phyloP scores from a whole-genome alignment of 169 alveolate species.

The Babesia bovis region DNA sequence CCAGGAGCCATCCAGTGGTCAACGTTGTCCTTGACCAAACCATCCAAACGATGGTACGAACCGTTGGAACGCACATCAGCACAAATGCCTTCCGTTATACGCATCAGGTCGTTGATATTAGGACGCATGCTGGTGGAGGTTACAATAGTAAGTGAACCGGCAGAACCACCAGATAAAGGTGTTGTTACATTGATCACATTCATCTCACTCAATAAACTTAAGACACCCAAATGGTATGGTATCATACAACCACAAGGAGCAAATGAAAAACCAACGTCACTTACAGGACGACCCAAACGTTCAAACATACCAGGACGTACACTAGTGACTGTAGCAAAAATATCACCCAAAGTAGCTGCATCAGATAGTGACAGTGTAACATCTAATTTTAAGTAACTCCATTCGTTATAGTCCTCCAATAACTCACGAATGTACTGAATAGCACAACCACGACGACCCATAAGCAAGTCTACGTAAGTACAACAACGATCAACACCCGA shows the following conservation, averaged over 20 bases:
- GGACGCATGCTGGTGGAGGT: conserved; percentile 46
- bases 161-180: conserved; percentile 73
- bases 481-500: background rate
- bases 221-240: conserved; percentile 73
- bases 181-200: conserved; percentile 67
- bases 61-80: conserved; percentile 57
- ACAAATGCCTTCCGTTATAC: conserved; percentile 52
- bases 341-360: background rate
- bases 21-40: conserved; percentile 29
- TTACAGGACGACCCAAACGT: background rate
- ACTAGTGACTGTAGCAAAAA: background rate
- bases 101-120: conserved; percentile 46
- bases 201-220: conserved; percentile 66
- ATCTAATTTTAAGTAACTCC: background rate
- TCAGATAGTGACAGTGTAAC: background rate
- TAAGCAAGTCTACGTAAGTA: conserved; percentile 4
- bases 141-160: conserved; percentile 70
- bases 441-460: conserved; percentile 14
- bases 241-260: conserved; percentile 75
- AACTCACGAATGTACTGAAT: background rate
- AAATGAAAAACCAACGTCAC: conserved; percentile 69
- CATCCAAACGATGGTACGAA: conserved; percentile 50
- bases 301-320: background rate
- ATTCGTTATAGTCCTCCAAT: conserved; percentile 7
- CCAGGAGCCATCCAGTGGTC: conserved; percentile 45